Base-by-base conservation (phyloP, 2,329 filamentous ascomycete species). In the Ophiostoma sp. region DNA sequence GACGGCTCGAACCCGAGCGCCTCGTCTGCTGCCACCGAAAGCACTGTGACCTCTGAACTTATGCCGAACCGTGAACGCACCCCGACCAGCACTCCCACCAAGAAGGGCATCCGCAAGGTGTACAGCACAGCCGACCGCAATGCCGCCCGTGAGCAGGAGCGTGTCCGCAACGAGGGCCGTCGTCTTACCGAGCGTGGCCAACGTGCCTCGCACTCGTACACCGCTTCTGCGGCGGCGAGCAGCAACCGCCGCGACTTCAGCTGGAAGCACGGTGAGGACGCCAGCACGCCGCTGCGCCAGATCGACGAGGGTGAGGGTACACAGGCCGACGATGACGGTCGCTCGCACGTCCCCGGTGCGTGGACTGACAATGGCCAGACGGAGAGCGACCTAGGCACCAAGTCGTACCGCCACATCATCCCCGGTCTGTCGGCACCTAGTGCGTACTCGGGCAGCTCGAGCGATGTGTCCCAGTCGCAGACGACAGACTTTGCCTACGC, bases 1-100 rank as follows among this genome's bases (percentile, higher is more conserved):
- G 93, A 97, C 79, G 93, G 93, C 61, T 88, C 86, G 22, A 90
- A 88, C 81, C 91, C 91, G 68, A 90, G 91, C 76, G 88, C 87
- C 79, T 90, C 90, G 45, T 76, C 77, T 17, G 76, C 73, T 5
- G 75, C 69, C 42, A 75, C 71, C 72, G 78, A 74, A 75, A 82
- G 78, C 77, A 79, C 85, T n/a, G 89, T 90, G 50, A 85, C 89
- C 69, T 87, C 89, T 75, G 87, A 92, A 76, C 85, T 92, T 52
- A 86, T 91, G 71, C 83, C 83, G 72, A 85, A 90, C 81, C 84
- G 86, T 78, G 85, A 91, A 82, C 82, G 82, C 78, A 88, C 86
- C 76, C 88, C 87, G 1, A 88, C 87, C 72, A 84, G 78, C 80
- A 89, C 85, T 74, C 87, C 87, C 0, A 85, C 87, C 80, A 82